Base-by-base conservation (phyloP, 768 basidiomycete species). In the Mycena vitilis region DNA sequence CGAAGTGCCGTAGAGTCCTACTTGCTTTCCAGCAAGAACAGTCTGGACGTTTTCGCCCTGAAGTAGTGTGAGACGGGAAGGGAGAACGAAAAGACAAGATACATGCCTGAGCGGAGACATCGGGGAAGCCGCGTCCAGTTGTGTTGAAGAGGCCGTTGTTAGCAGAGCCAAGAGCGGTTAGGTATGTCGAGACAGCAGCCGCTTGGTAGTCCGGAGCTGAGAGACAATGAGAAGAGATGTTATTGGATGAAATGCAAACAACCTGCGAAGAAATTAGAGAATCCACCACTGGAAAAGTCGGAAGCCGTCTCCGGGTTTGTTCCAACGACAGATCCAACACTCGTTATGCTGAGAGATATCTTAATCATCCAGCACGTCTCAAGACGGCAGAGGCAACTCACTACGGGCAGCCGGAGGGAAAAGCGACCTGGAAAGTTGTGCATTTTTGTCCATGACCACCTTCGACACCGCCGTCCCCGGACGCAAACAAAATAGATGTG, bases 391-490 rank as follows among this genome's bases (percentile, higher is more conserved):
- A 30, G 30, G 30, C 30, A 2, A 30, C 30, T 30, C 30, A 30
- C 30, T 30, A 30, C 6, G 70, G 70, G 62, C 70, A 71, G 12
- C n/a, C 58, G 2, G 70, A 62, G 15, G 70, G 70, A 57, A 71
- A 71, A 15, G 70, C 62, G 18, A 23, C 57, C 25, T 61, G 62
- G 59, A 67, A 71, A 4, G 34, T 61, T 2, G 13, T 56, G 66
- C 70, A 71, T 4, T 36, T 16, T 12, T 67, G 65, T 7, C 51
- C 20, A 12, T 40, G 30, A 8, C 57, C 65, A 13, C 65, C 65
- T 18, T 63, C 66, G 11, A 86, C 86, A 37, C 87, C 87, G 0
- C 70, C 68, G 44, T 88, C 86, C 22, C 87, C 86, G n/a, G 83
- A 83, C 18, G 80, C 74, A 76, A 86, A 86, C 23, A 83, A 63